Percentiles rank a stretch among this genome's conserved stretches.
Conservation (phyloP, 2,329 filamentous ascomycete genomes). For the Fusarium dlaminii region DNA sequence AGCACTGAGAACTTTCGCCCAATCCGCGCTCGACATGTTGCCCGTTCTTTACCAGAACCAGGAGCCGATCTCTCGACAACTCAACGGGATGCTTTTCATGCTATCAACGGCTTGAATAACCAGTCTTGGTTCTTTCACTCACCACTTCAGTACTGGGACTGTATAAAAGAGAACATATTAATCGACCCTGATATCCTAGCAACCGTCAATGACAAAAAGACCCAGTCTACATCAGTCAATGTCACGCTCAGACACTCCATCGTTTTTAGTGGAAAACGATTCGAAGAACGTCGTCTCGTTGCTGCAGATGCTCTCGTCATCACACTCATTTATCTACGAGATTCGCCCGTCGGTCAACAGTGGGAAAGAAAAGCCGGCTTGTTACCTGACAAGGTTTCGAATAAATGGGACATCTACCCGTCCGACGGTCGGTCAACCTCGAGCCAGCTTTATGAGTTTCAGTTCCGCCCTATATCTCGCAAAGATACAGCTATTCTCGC, state of each 20-base stretch:
- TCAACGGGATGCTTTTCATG: conserved; percentile 66
- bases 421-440: conserved; percentile 61
- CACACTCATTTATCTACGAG: conserved; percentile 74
- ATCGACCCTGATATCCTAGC: conserved; percentile 70
- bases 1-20: conserved; percentile 66
- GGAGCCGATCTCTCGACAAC: conserved; percentile 51
- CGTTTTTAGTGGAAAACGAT: conserved; percentile 83
- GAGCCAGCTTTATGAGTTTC: conserved; percentile 79
- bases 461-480: conserved; percentile 76
- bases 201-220: conserved; percentile 74
- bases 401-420: conserved; percentile 74
- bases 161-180: conserved; percentile 66
- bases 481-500: conserved; percentile 72
- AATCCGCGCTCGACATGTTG: conserved; percentile 46
- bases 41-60: conserved; percentile 43
- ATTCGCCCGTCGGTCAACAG: conserved; percentile 69
- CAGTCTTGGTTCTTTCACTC: conserved; percentile 83
- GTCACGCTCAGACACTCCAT: conserved; percentile 80
- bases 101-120: conserved; percentile 67
- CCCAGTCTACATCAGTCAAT: conserved; percentile 73
- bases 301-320: conserved; percentile 83
- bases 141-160: conserved; percentile 84
- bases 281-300: conserved; percentile 71
- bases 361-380: conserved; percentile 70
- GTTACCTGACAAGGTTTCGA: conserved; percentile 59